These are phyloP conservation scores for Lentinula lateritia DNA, from an alignment of 768 basidiomycete species.

Conservation along the genomic window DNA sequence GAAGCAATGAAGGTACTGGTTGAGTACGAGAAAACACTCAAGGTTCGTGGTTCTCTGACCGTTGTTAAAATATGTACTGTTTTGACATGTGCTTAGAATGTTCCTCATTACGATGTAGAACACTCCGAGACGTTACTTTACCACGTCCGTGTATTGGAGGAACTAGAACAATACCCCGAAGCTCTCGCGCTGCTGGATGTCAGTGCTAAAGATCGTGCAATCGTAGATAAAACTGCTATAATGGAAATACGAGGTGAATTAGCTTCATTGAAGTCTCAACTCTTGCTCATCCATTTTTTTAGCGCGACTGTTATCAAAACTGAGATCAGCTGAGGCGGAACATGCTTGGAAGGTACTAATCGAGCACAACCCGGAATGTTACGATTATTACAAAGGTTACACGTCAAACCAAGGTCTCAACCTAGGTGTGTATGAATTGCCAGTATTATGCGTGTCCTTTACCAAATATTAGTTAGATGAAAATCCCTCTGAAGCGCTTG, in stretches of 20 bases:
- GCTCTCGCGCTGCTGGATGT: constrained; percentile 61
- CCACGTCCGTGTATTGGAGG: constrained; percentile 68
- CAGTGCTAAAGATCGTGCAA: constrained; percentile 55
- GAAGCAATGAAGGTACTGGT: constrained; percentile 73
- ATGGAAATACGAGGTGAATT: constrained; percentile 61
- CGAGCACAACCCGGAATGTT: constrained; percentile 79
- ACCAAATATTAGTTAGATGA: constrained; percentile 26
- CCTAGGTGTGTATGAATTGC: constrained; percentile 41
- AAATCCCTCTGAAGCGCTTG: constrained; percentile 46
- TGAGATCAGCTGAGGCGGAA: constrained; percentile 65
- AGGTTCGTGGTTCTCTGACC: constrained; percentile 53
- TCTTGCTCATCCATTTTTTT: constrained; percentile 9
- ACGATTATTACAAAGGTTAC: constrained; percentile 75
- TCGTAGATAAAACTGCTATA: constrained; percentile 68
- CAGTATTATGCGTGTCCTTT: not conserved
- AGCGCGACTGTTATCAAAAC: constrained; percentile 78
- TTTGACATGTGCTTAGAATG: constrained; percentile 40
- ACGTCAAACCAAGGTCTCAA: constrained; percentile 60
- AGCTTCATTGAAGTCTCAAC: not conserved
- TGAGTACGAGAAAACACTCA: constrained; percentile 63
- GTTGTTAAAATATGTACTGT: not conserved
- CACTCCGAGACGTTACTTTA: constrained; percentile 81
- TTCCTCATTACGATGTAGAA: constrained; percentile 75
- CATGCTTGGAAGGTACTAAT: constrained; percentile 78
- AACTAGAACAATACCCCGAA: constrained; percentile 54